Evolutionary conservation across 495 filamentous ascomycete species (phyloP).

Genomic region (Bacidia rubella): DNA sequence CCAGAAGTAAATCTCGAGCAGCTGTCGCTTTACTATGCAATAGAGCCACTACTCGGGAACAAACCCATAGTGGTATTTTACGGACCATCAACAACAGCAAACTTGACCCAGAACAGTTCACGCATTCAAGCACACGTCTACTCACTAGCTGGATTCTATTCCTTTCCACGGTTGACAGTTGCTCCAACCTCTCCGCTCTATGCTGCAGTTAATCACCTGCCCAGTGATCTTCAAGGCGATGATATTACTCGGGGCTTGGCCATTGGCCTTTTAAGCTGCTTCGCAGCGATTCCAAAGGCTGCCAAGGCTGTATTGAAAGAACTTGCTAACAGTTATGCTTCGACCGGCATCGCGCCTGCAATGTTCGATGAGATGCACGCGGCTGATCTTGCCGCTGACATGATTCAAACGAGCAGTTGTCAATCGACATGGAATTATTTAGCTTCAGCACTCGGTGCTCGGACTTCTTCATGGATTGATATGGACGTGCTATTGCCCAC

Average conservation of each 20-base stretch:
- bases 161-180: constrained; percentile 78
- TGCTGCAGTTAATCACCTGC: constrained; percentile 78
- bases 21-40: constrained; percentile 15
- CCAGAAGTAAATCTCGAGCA: constrained; percentile 9
- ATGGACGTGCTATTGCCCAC: constrained; percentile 74
- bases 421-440: constrained; percentile 57
- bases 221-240: constrained; percentile 85
- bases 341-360: constrained; percentile 33
- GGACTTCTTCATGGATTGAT: constrained; percentile 70
- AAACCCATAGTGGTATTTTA: constrained; percentile 65
- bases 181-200: constrained; percentile 94
- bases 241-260: constrained; percentile 80
- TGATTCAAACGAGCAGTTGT: constrained; percentile 64
- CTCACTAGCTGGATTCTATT: constrained; percentile 72
- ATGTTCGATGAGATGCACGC: constrained; percentile 89
- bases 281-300: constrained; percentile 64
- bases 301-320: constrained; percentile 47
- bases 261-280: constrained; percentile 87
- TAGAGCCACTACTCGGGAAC: constrained; percentile 13
- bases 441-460: constrained; percentile 57
- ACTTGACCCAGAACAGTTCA: constrained; percentile 73
- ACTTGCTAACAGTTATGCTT: constrained; percentile 15
- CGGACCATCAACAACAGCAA: constrained; percentile 68
- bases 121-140: constrained; percentile 88
- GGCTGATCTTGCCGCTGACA: constrained; percentile 70